Percentiles rank a stretch among this genome's conserved stretches.
phyloP scores from a whole-genome alignment of 1,139 yeast genomes.

The Protomyces arabidopsidicola region DNA sequence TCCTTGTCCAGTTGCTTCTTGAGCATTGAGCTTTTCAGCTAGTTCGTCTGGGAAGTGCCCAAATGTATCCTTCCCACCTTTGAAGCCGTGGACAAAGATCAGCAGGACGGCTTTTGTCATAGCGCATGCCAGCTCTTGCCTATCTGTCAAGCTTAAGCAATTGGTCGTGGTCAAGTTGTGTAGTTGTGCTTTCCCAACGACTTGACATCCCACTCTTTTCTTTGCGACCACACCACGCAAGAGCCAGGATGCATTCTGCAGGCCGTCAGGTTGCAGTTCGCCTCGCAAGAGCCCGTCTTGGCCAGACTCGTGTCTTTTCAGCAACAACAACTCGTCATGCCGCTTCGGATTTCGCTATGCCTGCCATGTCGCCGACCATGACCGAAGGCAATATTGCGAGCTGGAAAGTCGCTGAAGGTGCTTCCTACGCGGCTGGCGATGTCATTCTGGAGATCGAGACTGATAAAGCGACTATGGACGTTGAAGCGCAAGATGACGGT shows the following conservation, averaged over 20 bases:
- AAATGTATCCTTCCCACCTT: constrained; percentile 32
- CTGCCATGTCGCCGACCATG: constrained; percentile 99
- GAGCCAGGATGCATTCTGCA: not conserved
- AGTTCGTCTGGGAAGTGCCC: constrained; percentile 29
- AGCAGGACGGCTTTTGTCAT: constrained; percentile 29
- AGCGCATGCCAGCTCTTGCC: not conserved
- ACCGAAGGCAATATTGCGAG: constrained; percentile 93
- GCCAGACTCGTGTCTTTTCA: not conserved
- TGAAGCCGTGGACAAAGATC: constrained; percentile 33
- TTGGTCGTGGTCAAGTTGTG: too few relatives aligned
- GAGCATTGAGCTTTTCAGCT: constrained; percentile 3
- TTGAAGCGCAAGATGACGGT: constrained; percentile 98
- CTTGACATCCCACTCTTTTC: not conserved
- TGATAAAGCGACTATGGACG: constrained; percentile 98
- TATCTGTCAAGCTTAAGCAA: not conserved
- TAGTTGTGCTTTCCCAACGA: too few relatives aligned
- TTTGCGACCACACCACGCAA: not conserved
- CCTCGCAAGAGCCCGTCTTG: not conserved
- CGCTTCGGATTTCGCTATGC: constrained; percentile 67
- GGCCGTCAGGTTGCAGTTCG: not conserved
- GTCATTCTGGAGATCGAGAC: constrained; percentile 95
- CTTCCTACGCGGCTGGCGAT: constrained; percentile 74
- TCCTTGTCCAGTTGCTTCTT: not conserved
- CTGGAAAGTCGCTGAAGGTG: constrained; percentile 88
- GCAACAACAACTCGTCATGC: constrained; percentile 30